phyloP scores from a whole-genome alignment of 164 flowering plant species.

The Stephania japonica region DNA sequence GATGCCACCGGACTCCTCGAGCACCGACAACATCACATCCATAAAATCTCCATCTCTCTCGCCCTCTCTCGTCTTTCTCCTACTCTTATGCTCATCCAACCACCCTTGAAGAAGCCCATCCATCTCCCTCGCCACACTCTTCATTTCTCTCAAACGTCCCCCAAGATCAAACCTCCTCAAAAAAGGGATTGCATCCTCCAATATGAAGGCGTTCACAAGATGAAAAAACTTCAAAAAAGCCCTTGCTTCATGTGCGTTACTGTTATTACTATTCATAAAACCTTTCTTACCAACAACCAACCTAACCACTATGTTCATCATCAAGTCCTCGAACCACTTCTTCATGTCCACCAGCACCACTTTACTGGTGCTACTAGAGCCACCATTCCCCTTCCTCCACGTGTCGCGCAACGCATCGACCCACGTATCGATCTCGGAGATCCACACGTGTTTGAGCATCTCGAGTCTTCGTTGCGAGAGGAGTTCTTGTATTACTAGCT shows the following conservation, averaged over 20 bases:
- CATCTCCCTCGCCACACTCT: background rate
- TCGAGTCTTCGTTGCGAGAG: constrained; percentile 3
- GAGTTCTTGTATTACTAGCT: background rate
- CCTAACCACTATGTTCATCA: background rate
- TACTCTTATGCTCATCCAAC: background rate
- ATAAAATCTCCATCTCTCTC: background rate
- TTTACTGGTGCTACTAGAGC: background rate
- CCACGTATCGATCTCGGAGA: background rate
- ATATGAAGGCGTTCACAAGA: background rate
- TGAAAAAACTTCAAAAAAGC: background rate
- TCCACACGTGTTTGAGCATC: background rate
- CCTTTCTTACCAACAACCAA: background rate
- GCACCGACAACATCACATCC: background rate
- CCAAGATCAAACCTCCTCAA: background rate
- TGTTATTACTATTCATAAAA: background rate
- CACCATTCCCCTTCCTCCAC: background rate
- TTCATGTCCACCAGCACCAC: background rate
- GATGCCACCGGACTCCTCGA: background rate
- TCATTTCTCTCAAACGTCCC: background rate
- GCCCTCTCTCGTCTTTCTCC: background rate
- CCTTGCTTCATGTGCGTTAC: background rate
- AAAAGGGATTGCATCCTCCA: constrained; percentile 1
- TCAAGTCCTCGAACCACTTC: background rate
- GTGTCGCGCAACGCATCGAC: background rate
- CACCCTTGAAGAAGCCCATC: background rate